A percentile compares a stretch with the other conserved stretches of the same genome.
Conservation (phyloP, 2,329 filamentous ascomycete species). For the Talaromyces sp. region DNA sequence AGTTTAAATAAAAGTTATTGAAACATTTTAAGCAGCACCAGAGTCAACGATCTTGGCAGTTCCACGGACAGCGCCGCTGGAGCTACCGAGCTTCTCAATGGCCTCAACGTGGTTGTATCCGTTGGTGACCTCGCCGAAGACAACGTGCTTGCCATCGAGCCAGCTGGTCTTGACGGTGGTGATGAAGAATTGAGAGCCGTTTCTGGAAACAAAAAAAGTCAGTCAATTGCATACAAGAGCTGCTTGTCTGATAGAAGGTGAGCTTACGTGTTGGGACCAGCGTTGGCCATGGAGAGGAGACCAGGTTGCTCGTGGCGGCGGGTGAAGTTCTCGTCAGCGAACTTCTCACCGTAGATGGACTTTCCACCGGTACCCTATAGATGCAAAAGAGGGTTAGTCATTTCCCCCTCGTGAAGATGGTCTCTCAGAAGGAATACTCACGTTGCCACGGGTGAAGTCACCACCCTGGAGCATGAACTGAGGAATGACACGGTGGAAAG, state of each 20-base stretch:
- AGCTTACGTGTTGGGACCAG: constrained; percentile 80
- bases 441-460: constrained; percentile 90
- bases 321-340: constrained; percentile 86
- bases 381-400: not conserved
- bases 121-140: constrained; percentile 61
- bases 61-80: constrained; percentile 49
- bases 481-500: constrained; percentile 90
- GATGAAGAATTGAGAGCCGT: constrained; percentile 70
- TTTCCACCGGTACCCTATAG: constrained; percentile 78
- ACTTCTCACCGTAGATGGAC: constrained; percentile 95
- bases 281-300: constrained; percentile 92
- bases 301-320: constrained; percentile 67
- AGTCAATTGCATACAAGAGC: not conserved
- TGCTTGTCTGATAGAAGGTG: not conserved
- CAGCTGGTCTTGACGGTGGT: constrained; percentile 63
- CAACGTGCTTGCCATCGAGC: constrained; percentile 65
- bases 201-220: constrained; percentile 44
- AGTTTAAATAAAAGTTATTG: not conserved
- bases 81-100: constrained; percentile 56
- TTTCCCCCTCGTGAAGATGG: not conserved
- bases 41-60: constrained; percentile 45
- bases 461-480: constrained; percentile 94
- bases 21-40: constrained; percentile 34
- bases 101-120: constrained; percentile 51
- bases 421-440: constrained; percentile 44